Base-by-base conservation (phyloP, 345 rosid species). In the Rhodamnia rubescens region DNA sequence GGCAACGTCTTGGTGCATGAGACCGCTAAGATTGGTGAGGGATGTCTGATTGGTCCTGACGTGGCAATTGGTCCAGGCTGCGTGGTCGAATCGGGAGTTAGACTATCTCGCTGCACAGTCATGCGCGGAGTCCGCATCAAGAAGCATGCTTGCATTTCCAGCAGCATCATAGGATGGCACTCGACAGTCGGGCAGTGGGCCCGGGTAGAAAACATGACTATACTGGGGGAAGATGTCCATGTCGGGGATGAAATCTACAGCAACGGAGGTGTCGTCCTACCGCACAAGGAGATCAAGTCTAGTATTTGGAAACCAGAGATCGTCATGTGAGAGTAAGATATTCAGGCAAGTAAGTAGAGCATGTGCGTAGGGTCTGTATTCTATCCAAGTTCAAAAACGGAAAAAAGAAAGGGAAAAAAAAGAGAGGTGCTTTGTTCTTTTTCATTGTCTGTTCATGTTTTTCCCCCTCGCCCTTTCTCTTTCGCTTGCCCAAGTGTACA, bases 301-400 rank as follows among this genome's bases (percentile, higher is more conserved):
- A 97, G 92, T 94, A 97, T 97, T 90, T 92, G 96, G 94, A 97
- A 97, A 93, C 99, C 99, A 5, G 98, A 97, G 92, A 97, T 97
- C 51, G 99, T 97, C 58, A 97, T 97, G 99, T 97, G 94, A 95
- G 29, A 75, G 29, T 49, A 29, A 24, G 47, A 22, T 4, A 74
- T 24, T 83, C 75, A 59, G 81, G 44, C 32, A 27, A 82, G 83
- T 14, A 13, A 81, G 56, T 51, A 51, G 36, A 52, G 83, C 57
- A 52, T 81, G 26, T 80, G 56, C 83, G 52, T 83, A 85, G 90
- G 83, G 44, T 22, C 6, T 49, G 44, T 69, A 69, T 32, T 69
- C 78, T 8, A 32, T 69, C 78, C 78, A 32, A 16, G 78, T 32
- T 32, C 44, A 32, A 10, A 64, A 40, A 64, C 4, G 44, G 24